These are phyloP conservation scores for Gyrodon lividus DNA, from an alignment of 768 basidiomycete genomes.

Conservation along the genomic window DNA sequence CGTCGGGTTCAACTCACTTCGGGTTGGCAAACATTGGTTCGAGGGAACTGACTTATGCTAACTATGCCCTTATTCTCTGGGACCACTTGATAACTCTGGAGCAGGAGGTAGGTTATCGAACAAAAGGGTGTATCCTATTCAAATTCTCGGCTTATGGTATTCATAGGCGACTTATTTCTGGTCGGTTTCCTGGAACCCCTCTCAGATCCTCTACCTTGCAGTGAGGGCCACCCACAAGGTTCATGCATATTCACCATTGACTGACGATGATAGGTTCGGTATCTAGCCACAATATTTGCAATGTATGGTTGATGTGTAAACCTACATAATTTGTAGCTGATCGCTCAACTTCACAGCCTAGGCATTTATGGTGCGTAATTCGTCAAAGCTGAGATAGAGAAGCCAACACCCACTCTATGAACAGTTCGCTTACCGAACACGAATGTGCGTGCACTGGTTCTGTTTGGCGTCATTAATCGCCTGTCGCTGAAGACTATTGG, in stretches of 20 bases:
- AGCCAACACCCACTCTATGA: too few relatives aligned
- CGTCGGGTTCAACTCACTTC: neutral
- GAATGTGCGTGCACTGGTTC: neutral
- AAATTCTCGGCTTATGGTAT: neutral
- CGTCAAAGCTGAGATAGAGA: too few relatives aligned
- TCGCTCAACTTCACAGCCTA: neutral
- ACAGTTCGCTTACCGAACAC: neutral
- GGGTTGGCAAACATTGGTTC: neutral
- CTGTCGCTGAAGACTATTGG: neutral
- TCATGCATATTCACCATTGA: neutral
- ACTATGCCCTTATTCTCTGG: conserved; percentile 4
- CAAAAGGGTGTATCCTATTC: neutral
- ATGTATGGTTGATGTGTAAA: neutral
- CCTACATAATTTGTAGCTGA: neutral
- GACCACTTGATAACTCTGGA: conserved; percentile 10
- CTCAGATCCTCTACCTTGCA: conserved; percentile 9
- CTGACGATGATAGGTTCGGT: conserved; percentile 6
- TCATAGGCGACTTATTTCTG: conserved; percentile 10
- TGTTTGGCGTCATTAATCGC: neutral
- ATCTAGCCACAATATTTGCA: neutral
- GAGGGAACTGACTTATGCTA: neutral
- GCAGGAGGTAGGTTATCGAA: conserved; percentile 2
- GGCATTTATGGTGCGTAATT: neutral
- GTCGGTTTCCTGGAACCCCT: neutral
- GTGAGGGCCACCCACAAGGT: neutral